Base-by-base conservation (phyloP, 176 grass and related monocot genomes). In the Aegilops bicornis region DNA sequence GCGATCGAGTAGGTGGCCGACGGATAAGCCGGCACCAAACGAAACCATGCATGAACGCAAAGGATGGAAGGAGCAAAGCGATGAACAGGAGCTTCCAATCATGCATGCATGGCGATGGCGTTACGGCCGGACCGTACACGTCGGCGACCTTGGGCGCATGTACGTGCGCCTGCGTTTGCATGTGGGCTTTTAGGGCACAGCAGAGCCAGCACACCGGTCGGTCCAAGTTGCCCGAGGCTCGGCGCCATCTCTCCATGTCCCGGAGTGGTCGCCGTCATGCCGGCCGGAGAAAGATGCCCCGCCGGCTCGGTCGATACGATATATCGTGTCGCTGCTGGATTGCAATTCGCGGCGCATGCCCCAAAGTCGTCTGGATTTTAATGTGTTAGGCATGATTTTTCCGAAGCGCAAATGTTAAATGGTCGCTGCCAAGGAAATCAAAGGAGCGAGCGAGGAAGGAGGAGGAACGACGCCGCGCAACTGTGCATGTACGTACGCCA, bases 111-210 rank as follows among this genome's bases (percentile, higher is more conserved):
- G 43, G 48, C 48, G 42, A 3, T 22, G 33, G 48, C 17, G 37
- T 24, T 45, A 76, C 52, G 81, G 79, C 33, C 24, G 45, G 63
- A 47, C 62, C 73, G 80, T 88, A 78, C 80, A 78, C 47, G 73
- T 78, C 70, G n/a, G 25, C 48, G 45, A 23, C 31, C 59, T 31
- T 58, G 76, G 77, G 14, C 33, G 32, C 23, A 56, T 13, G 69
- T 30, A 54, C 69, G 29, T 10, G 63, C 29, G 39, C 68, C 24
- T 83, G 62, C 54, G 61, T 47, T 69, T 76, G 80, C 61, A 30
- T 50, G 25, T 25, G 17, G 32, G 36, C 25, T 10, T 61, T 67
- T 4, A 59, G 29, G 48, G 47, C 45, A 30, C 54, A 19, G 13
- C 66, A 6, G 7, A 13, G 48, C 15, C 32, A 37, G 64, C 16